These are phyloP conservation scores for Bidens hawaiensis DNA, from an alignment of 140 eudicot genomes.

Conservation along the genomic window DNA sequence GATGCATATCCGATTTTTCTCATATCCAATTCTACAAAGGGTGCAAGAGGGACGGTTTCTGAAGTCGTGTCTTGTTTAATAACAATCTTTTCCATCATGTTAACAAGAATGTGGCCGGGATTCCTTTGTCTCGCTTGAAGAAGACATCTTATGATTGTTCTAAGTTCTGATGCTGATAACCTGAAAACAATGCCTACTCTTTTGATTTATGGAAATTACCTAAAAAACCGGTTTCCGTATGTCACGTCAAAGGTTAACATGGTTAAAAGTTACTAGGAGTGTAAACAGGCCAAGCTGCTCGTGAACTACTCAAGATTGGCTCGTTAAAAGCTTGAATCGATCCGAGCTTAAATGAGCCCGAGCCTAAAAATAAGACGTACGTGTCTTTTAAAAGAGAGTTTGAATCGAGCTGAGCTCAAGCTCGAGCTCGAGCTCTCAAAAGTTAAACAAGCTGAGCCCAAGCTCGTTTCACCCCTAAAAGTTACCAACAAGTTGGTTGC, in stretches of 20 bases:
- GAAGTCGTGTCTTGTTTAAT: slow-evolving; percentile 68
- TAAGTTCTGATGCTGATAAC: slow-evolving; percentile 82
- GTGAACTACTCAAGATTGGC: too few relatives aligned
- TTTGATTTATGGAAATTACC: not conserved
- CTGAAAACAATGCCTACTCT: slow-evolving; percentile 28
- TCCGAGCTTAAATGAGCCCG: too few relatives aligned
- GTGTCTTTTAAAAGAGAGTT: too few relatives aligned
- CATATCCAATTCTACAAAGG: slow-evolving; percentile 93
- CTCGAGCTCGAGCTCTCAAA: too few relatives aligned
- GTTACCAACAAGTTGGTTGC: not conserved
- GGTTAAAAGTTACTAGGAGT: too few relatives aligned
- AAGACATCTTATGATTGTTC: slow-evolving; percentile 75
- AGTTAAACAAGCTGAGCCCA: too few relatives aligned
- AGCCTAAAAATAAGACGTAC: too few relatives aligned
- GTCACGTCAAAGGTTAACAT: not conserved
- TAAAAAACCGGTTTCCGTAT: not conserved
- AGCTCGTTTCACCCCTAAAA: too few relatives aligned
- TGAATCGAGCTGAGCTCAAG: too few relatives aligned
- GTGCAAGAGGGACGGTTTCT: slow-evolving; percentile 75
- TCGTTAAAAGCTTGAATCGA: too few relatives aligned
- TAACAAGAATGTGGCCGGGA: slow-evolving; percentile 73
- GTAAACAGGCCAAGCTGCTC: too few relatives aligned
- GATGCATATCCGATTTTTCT: slow-evolving; percentile 89
- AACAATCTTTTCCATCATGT: slow-evolving; percentile 85
- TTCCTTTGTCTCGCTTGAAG: slow-evolving; percentile 65